Evolutionary conservation across 129 eudicot species (phyloP), one percentile per base, ranked within the genome.

Genomic region (Centrapalus pauciflorus): DNA sequence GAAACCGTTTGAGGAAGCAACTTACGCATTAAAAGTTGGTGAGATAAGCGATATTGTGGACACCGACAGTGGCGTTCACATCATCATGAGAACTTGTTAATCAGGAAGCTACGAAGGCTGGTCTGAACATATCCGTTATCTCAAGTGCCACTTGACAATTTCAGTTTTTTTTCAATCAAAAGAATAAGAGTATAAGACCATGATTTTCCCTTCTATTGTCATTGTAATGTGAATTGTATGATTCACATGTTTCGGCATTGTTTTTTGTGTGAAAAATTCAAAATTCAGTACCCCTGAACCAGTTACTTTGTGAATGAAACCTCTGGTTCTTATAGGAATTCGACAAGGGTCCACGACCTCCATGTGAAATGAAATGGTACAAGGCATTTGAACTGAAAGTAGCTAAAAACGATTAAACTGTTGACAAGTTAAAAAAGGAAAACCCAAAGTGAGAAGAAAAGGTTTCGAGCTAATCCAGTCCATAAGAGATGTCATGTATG

Each of bases 1-100:
- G 87, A 87, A 87, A 64, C 90, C 97, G 1, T 90, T 90, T 71
- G 96, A 90, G 77, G 90, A 87, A 70, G 97, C 96, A 37, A 77
- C 97, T 11, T 90, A 75, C 52, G 83, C 77, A 13, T 76, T 87
- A 17, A 77, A 78, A 25, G 83, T 80, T 66, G 95, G 95, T 21
- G 95, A 87, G 69, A 81, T 87, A 40, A 87, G 95, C 24, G 90
- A 83, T 27, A 81, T 87, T 28, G 90, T 87, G 71, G 95, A 87
- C 64, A 87, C 95, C 11, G 95, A 87, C 28, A 87, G 90, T 62
- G 95, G 95, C 12, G 95, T 80, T 66, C 95, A 87, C 75, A 87
- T 87, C 76, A 87, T 87, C 80, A 9, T 56, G 75, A 80, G 95
- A 77, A 83, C 90, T 19, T 74, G 67, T 43, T 74, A 43, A 64